A percentile compares a stretch with the other conserved stretches of the same genome.
Conservation (phyloP, 345 rosid genomes). For the Clausena lansium region DNA sequence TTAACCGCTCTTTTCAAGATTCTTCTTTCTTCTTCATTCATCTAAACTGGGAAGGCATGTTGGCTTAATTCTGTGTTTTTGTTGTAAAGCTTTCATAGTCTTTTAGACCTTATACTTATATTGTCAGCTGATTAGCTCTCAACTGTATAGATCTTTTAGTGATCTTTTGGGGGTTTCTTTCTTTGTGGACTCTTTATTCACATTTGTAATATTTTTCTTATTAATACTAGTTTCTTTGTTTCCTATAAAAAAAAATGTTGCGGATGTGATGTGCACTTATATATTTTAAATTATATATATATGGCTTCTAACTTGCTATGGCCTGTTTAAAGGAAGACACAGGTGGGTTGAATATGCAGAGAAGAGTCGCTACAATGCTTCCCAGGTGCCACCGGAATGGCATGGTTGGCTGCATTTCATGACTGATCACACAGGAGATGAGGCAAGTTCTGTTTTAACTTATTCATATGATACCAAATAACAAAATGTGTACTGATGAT, state of each 20-base stretch:
- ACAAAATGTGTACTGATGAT: neutral
- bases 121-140: too few species aligned
- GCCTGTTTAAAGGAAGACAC: slow-evolving; percentile 62
- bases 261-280: neutral
- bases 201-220: too few species aligned
- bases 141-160: too few species aligned
- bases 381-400: slow-evolving; percentile 99
- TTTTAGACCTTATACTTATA: too few species aligned
- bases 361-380: slow-evolving; percentile 84
- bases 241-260: neutral
- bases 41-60: too few species aligned
- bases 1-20: too few species aligned
- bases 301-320: slow-evolving; percentile 1
- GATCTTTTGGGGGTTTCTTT: too few species aligned
- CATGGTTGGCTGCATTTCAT: slow-evolving; percentile 97
- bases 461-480: neutral
- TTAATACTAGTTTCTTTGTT: too few species aligned
- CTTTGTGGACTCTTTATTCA: too few species aligned
- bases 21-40: too few species aligned
- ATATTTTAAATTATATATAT: neutral
- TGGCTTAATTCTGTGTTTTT: too few species aligned
- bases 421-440: slow-evolving; percentile 96
- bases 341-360: slow-evolving; percentile 95
- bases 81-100: too few species aligned
- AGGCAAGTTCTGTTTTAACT: slow-evolving; percentile 40